Base-by-base conservation (phyloP, 768 basidiomycete species). In the Tulasnella sp. region DNA sequence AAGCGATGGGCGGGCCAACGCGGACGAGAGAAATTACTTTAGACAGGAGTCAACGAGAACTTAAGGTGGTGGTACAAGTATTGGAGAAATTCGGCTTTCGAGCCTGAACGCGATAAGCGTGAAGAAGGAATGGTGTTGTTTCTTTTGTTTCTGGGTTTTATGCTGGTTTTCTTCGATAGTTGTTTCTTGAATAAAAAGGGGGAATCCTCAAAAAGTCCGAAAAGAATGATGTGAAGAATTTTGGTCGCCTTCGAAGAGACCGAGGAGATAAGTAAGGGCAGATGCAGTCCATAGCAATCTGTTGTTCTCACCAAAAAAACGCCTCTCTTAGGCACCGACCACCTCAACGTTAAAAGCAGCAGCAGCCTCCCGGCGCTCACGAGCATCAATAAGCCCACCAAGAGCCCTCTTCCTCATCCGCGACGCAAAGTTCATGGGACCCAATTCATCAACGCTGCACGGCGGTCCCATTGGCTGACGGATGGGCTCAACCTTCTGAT, bases 401-500 rank as follows among this genome's bases (percentile, higher is more conserved):
- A 95, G 93, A 27, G 94, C 94, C 88, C 93, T 91, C 83, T 93
- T 90, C 85, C 94, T 89, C 86, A 94, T 92, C 82, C 94, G 90
- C 48, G 91, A 91, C 9, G 94, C 94, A 87, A 96, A 96, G 85
- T 96, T 96, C 89, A 93, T 92, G 68, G 93, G 92, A 27, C 92
- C 92, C 74, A 96, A 90, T 84, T 96, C 94, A 83, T 96, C 94
- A 81, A 91, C 91, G 83, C 93, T 92, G 34, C 93, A 93, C 68
- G 95, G 95, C 79, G 95, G 95, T 83, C 95, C 95, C 80, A 91
- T 90, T 83, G 95, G 95, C 87, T 96, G 95, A 85, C 95, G 91
- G 77, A 91, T 88, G 80, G 78, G 78, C 56, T 75, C 42, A 46
- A 38, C 75, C 84, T 42, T 88, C 87, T 77, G 83, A 77, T 83